Percentiles rank a stretch among this genome's conserved stretches.
These are phyloP conservation scores for Acorus calamus DNA, from an alignment of 106 monocot genomes.

Conservation along the genomic window DNA sequence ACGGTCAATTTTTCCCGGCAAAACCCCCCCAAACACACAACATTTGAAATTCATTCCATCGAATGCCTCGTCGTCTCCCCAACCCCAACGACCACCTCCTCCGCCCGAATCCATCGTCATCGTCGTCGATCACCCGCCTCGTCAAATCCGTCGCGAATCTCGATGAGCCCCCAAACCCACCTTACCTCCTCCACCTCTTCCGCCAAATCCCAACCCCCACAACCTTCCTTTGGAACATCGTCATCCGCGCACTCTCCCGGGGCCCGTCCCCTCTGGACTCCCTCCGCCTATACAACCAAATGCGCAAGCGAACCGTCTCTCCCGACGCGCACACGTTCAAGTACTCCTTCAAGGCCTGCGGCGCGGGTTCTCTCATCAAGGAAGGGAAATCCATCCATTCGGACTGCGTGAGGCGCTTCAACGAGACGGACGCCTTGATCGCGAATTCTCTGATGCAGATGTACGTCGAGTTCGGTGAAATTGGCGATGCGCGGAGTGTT, in stretches of 20 bases:
- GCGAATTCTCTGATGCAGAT: slow-evolving; percentile 49
- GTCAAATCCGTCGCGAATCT: slow-evolving; percentile 21
- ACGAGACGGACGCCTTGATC: slow-evolving; percentile 2
- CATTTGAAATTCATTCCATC: too few relatives aligned
- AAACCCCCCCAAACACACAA: too few relatives aligned
- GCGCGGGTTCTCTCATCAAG: not conserved
- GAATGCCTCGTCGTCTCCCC: slow-evolving; percentile 28
- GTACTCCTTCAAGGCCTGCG: slow-evolving; percentile 46
- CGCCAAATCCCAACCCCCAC: slow-evolving; percentile 23
- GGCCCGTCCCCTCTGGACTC: slow-evolving; percentile 8
- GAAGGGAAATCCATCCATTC: slow-evolving; percentile 34
- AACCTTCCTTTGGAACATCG: slow-evolving; percentile 43
- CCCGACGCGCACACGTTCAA: slow-evolving; percentile 44
- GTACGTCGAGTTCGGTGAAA: slow-evolving; percentile 35
- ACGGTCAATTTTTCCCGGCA: too few relatives aligned
- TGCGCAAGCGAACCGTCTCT: slow-evolving; percentile 17
- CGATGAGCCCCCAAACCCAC: slow-evolving; percentile 11
- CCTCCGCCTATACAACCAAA: slow-evolving; percentile 23
- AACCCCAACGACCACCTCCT: slow-evolving; percentile 24
- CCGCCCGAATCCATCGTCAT: slow-evolving; percentile 38
- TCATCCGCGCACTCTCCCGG: slow-evolving; percentile 24
- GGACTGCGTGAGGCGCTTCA: slow-evolving; percentile 21
- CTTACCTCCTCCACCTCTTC: slow-evolving; percentile 29
- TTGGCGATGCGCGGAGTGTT: slow-evolving; percentile 24
- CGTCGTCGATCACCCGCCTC: slow-evolving; percentile 27